phyloP scores from a whole-genome alignment of 306 rosid genomes.

The Acacia melanoxylon region DNA sequence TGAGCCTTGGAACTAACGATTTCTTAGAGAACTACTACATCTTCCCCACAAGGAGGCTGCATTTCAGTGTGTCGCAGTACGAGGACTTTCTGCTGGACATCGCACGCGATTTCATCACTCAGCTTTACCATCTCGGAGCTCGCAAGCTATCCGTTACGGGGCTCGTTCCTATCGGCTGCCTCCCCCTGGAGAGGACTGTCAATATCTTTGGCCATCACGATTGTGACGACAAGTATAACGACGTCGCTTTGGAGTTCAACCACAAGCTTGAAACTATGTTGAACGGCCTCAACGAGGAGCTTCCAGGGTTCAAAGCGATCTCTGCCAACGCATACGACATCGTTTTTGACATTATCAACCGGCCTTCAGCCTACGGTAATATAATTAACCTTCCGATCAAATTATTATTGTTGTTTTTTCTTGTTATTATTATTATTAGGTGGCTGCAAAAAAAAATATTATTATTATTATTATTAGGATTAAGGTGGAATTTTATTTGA shows the following conservation, averaged over 20 bases:
- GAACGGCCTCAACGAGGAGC: not conserved
- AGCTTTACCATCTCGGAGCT: not conserved
- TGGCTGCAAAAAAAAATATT: too few species aligned
- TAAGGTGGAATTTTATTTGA: too few species aligned
- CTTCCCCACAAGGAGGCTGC: constrained; percentile 24
- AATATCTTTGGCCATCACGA: not conserved
- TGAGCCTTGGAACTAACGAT: constrained; percentile 55
- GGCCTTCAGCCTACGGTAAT: not conserved
- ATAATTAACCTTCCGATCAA: not conserved
- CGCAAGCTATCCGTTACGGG: not conserved
- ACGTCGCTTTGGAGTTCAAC: constrained; percentile 14
- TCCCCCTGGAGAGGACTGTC: not conserved
- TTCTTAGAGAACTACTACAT: constrained; percentile 41
- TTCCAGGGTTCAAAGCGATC: not conserved
- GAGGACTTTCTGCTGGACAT: constrained; percentile 12
- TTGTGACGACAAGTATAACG: not conserved
- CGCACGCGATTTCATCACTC: not conserved
- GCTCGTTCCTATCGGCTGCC: not conserved
- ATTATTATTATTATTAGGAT: too few species aligned
- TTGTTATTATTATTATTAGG: too few species aligned
- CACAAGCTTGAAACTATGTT: not conserved
- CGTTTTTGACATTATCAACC: not conserved
- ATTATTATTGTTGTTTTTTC: not conserved
- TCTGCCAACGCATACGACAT: not conserved
- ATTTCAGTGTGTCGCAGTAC: constrained; percentile 38